Base-by-base conservation (phyloP, 129 eudicot genomes). In the Pulicaria dysenterica region DNA sequence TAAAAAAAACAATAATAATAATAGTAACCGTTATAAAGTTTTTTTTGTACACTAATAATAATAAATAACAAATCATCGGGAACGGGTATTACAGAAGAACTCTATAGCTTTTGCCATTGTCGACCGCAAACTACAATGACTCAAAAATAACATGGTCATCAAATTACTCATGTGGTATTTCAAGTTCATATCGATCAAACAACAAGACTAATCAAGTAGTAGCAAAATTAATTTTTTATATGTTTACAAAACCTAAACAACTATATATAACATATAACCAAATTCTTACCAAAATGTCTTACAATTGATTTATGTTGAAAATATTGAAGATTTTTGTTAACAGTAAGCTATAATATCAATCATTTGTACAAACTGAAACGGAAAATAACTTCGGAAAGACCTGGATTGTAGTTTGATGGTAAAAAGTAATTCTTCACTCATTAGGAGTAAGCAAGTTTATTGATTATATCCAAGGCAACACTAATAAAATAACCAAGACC, bases 41-140 rank as follows among this genome's bases (percentile, higher is more conserved):
- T n/a, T n/a, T n/a, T n/a, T n/a, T n/a, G n/a, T n/a, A n/a, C n/a
- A n/a, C n/a, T n/a, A n/a, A n/a, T n/a, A n/a, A n/a, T n/a, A n/a
- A n/a, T n/a, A n/a, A n/a, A n/a, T n/a, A n/a, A n/a, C n/a, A n/a
- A n/a, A n/a, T n/a, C n/a, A n/a, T n/a, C n/a, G n/a, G n/a, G n/a
- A n/a, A n/a, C n/a, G n/a, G n/a, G n/a, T n/a, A n/a, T n/a, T n/a
- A n/a, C n/a, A n/a, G n/a, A n/a, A n/a, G n/a, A n/a, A n/a, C 78
- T 82, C 77, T 47, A 83, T 55, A 15, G 90, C 95, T 62, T 79
- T 84, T 7, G 73, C 85, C 87, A 82, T 81, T 42, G 64, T 42
- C 39, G 47, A 48, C 73, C 55, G 31, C 79, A 64, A 65, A 64
- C 79, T 75, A 55, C 57, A 58, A 31, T n/a, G 39, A 58, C 12